Base-by-base conservation (phyloP, 129 eudicot genomes). In the Cynara cardunculus region DNA sequence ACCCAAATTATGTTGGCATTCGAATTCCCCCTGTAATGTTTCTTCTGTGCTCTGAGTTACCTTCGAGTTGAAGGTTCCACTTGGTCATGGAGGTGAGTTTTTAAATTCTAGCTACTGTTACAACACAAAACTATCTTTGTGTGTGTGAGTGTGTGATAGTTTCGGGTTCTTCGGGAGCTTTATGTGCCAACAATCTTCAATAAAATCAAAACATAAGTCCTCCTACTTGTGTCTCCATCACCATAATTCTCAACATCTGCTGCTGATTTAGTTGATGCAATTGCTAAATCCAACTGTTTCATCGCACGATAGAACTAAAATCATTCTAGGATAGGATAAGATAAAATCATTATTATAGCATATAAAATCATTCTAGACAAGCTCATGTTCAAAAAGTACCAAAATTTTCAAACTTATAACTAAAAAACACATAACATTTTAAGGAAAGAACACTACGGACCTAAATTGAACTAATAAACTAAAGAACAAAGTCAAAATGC, bases 101-200 rank as follows among this genome's bases (percentile, higher is more conserved):
- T n/a, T n/a, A n/a, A n/a, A n/a, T n/a, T n/a, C n/a, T n/a, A n/a
- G n/a, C n/a, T n/a, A n/a, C n/a, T n/a, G n/a, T n/a, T n/a, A n/a
- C n/a, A n/a, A n/a, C n/a, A n/a, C n/a, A n/a, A n/a, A n/a, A n/a
- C n/a, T n/a, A n/a, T n/a, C n/a, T n/a, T n/a, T n/a, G n/a, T n/a
- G n/a, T n/a, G n/a, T n/a, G n/a, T n/a, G n/a, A n/a, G n/a, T n/a
- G n/a, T n/a, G n/a, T n/a, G n/a, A n/a, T n/a, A n/a, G n/a, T n/a
- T n/a, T n/a, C n/a, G 96, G 96, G 24, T 91, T 91, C 80, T 77
- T 76, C 0, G 87, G 85, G 6, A 91, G 83, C 69, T 89, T 91
- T 0, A 87, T n/a, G n/a, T 32, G 77, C 90, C 66, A 71, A 91
- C 93, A 18, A 69, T 66, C 85, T 85, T 89, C 86, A 84, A 87